Evolutionary conservation across 2,329 filamentous ascomycete species (phyloP).

Genomic region (Ophiostoma ulmi): DNA sequence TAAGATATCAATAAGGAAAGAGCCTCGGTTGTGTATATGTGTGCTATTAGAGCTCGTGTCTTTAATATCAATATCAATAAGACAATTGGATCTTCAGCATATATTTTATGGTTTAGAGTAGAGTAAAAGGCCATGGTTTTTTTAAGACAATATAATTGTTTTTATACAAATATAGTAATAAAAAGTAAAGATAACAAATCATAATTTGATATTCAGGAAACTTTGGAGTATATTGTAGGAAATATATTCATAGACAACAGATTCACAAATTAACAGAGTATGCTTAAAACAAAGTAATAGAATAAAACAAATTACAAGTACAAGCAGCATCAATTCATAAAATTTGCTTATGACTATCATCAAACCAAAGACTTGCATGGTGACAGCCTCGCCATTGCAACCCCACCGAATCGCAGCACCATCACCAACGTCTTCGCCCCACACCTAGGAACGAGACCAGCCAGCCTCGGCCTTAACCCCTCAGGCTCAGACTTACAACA

Average conservation of each 20-base stretch:
- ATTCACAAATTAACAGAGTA: too few relatives aligned
- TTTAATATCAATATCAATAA: neutral
- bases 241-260: too few relatives aligned
- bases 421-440: neutral
- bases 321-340: neutral
- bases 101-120: neutral
- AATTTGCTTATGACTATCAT: neutral
- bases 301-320: too few relatives aligned
- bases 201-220: too few relatives aligned
- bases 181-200: too few relatives aligned
- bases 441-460: neutral
- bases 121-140: neutral
- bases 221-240: too few relatives aligned
- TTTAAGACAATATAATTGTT: too few relatives aligned
- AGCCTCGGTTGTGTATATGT: neutral
- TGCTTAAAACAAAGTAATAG: too few relatives aligned
- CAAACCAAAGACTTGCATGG: neutral
- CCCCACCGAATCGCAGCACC: neutral
- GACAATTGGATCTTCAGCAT: too few relatives aligned
- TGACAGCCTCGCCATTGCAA: neutral
- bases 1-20: neutral
- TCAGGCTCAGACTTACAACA: neutral
- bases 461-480: constrained; percentile 7
- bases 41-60: neutral
- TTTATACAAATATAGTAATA: too few relatives aligned